phyloP scores from a whole-genome alignment of 179 eudicot species.

The Actinidia arguta region DNA sequence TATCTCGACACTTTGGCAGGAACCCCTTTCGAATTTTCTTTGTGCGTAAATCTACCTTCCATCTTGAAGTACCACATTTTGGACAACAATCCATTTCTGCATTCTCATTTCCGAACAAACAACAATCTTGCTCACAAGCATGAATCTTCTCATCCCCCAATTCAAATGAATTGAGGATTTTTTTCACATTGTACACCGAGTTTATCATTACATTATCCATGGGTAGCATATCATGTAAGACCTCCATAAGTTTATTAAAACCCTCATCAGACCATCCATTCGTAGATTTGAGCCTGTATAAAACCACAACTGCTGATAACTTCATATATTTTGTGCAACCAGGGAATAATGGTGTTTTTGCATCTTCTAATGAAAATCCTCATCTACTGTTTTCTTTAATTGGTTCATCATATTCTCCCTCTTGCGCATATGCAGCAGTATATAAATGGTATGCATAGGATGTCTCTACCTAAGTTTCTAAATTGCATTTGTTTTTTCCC shows the following conservation, averaged over 20 bases:
- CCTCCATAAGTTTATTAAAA: neutral
- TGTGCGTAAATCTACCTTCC: neutral
- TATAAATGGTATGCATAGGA: no score
- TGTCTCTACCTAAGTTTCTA: no score
- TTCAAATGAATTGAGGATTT: neutral
- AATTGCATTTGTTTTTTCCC: no score
- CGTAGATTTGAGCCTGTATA: neutral
- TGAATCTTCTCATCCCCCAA: neutral
- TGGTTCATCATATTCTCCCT: neutral
- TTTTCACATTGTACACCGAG: neutral
- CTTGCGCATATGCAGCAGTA: no score
- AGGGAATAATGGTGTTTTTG: neutral
- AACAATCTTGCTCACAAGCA: neutral
- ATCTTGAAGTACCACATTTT: neutral
- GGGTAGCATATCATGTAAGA: neutral
- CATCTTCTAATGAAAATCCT: neutral
- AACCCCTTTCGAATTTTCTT: neutral
- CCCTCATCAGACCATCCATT: neutral
- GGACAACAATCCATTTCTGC: neutral
- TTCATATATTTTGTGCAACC: neutral
- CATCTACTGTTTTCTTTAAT: neutral
- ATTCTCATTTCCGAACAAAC: neutral
- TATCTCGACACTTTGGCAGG: conserved; percentile 3
- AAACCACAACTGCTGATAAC: neutral
- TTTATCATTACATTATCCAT: neutral